Evolutionary conservation across 1,139 yeast species (phyloP).

Genomic region (Lodderomyces pseudojiufengensis): DNA sequence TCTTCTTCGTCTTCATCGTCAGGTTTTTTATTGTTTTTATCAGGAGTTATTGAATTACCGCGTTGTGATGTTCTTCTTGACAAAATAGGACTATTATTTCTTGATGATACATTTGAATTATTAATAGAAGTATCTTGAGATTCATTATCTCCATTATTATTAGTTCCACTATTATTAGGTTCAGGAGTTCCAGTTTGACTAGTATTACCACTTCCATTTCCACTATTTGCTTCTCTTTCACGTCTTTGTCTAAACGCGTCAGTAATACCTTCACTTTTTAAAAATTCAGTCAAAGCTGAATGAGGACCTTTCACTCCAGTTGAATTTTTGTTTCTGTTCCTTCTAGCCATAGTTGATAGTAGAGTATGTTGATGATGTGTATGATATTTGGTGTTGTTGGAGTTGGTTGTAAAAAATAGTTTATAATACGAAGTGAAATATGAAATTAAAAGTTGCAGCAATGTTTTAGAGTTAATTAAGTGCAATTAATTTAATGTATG

Average conservation of each 20-base stretch:
- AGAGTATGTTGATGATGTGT: background rate
- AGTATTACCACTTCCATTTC: conserved; percentile 1
- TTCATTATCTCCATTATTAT: background rate
- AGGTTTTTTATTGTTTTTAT: background rate
- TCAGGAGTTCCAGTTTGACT: conserved; percentile 7
- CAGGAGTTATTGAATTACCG: background rate
- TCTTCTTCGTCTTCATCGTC: conserved; percentile 16
- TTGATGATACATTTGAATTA: background rate
- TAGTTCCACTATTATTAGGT: conserved; percentile 3
- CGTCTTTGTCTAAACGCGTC: conserved; percentile 70
- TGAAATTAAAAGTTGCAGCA: background rate
- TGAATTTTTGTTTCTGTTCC: conserved; percentile 17
- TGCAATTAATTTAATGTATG: too few relatives aligned
- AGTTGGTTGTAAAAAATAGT: background rate
- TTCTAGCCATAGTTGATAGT: conserved; percentile 19
- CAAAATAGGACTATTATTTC: background rate
- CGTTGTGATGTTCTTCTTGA: background rate
- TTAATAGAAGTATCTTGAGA: background rate
- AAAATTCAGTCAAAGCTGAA: conserved; percentile 73
- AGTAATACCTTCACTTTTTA: conserved; percentile 82
- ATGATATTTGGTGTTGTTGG: too few relatives aligned
- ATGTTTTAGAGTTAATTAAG: background rate
- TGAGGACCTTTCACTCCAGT: conserved; percentile 67
- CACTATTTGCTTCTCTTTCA: conserved; percentile 20
- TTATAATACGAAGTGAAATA: too few relatives aligned